These are phyloP conservation scores for Terfezia boudieri DNA, from an alignment of 495 filamentous ascomycete genomes.

Conservation along the genomic window DNA sequence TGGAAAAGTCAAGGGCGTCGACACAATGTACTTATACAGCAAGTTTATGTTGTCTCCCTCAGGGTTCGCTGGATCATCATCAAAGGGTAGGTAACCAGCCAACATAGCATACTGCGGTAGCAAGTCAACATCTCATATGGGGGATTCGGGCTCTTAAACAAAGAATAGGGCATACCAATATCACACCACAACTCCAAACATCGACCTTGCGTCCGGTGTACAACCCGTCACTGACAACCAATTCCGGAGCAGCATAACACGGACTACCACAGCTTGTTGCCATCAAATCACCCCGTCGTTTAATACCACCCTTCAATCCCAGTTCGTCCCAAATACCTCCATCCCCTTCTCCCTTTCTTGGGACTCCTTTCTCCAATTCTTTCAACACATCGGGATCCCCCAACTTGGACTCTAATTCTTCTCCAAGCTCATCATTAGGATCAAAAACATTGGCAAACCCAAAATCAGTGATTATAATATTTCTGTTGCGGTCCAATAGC, in stretches of 20 bases:
- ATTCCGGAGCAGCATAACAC: conserved; percentile 91
- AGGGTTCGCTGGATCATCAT: conserved; percentile 94
- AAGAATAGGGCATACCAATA: conserved; percentile 44
- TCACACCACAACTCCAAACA: conserved; percentile 98
- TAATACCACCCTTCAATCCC: conserved; percentile 9
- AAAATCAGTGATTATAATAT: conserved; percentile 99
- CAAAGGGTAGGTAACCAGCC: conserved; percentile 94
- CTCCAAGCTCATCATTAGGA: conserved; percentile 61
- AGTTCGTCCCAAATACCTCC: conserved; percentile 15
- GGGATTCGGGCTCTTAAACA: neutral
- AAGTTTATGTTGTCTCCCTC: conserved; percentile 99
- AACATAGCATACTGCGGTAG: conserved; percentile 85
- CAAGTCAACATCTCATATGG: neutral
- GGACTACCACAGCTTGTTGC: conserved; percentile 66
- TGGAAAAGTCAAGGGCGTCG: conserved; percentile 88
- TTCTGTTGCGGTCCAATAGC: conserved; percentile 81
- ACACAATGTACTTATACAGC: conserved; percentile 97
- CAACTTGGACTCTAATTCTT: conserved; percentile 75
- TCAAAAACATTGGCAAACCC: conserved; percentile 98
- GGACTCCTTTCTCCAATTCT: conserved; percentile 19
- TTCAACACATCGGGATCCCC: conserved; percentile 23
- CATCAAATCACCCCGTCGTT: conserved; percentile 51
- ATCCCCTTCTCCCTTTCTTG: conserved; percentile 14
- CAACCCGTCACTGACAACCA: conserved; percentile 90
- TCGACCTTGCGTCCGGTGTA: conserved; percentile 97